Evolutionary conservation across 2,329 filamentous ascomycete species (phyloP), one percentile per base, ranked within the genome.

Genomic region (Fusarium coicis): DNA sequence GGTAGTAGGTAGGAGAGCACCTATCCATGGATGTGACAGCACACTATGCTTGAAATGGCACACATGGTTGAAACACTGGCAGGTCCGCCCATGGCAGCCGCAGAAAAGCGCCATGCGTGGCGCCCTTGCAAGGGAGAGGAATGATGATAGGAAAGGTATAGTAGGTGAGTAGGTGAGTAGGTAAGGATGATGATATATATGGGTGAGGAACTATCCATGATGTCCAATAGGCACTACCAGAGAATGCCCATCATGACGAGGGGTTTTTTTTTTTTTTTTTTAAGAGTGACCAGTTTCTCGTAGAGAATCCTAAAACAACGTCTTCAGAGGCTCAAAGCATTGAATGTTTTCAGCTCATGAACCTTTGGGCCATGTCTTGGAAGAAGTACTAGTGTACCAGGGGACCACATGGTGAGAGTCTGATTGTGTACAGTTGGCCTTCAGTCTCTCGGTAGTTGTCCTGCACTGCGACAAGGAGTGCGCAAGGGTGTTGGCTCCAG

Each of bases 1-100:
- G 42, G 42, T n/a, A 47, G 37, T 39, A 12, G 15, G 28, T 53
- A 63, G 60, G 59, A 56, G 46, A 52, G 30, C 49, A 50, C 30
- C 21, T 34, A 50, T 34, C 47, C 47, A 52, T 66, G 54, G 57
- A 64, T 32, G 57, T 59, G 63, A 60, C 70, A 77, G 71, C 73
- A 73, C 65, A 73, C 68, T 76, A 66, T 74, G 73, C 74, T 68
- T 67, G 70, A 63, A 72, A 70, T 60, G 56, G 57, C 44, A 44
- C 49, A 70, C 65, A 44, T 54, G 56, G 46, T 70, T 72, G 74
- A 75, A 78, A 74, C 67, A 70, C 67, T 69, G 52, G 34, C 49
- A 71, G 39, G 40, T 59, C 66, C 30, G 50, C 59, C 62, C 69
- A 70, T 66, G 46, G 62, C 49, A 63, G 60, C 54, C 61, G 62